These are phyloP conservation scores for Rhodosporidiobolus sp. DNA, from an alignment of 768 basidiomycete species.

Conservation along the genomic window DNA sequence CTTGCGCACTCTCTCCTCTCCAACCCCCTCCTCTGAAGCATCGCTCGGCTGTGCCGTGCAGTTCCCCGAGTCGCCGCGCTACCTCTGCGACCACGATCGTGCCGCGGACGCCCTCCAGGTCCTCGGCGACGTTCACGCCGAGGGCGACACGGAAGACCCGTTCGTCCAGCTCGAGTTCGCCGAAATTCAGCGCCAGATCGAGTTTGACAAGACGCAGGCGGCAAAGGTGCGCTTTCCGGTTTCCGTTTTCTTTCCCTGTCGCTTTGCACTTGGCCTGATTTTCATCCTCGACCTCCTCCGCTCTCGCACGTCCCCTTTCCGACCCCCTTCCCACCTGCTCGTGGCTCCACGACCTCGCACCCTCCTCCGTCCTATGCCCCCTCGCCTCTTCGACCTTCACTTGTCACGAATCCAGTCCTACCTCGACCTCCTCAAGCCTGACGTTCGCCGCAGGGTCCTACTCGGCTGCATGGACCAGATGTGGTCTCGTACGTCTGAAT, in stretches of 20 bases:
- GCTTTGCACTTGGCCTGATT: too few relatives aligned
- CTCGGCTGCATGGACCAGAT: conserved; percentile 71
- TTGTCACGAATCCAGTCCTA: too few relatives aligned
- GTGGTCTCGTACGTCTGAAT: conserved; percentile 61
- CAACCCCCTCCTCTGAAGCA: too few relatives aligned
- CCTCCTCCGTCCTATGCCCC: too few relatives aligned
- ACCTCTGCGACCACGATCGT: conserved; percentile 5
- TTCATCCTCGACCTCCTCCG: too few relatives aligned
- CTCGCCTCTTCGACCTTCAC: conserved; percentile 42
- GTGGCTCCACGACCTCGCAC: too few relatives aligned
- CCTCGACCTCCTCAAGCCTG: conserved; percentile 63
- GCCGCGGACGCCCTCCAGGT: conserved; percentile 62
- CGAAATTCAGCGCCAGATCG: conserved; percentile 17
- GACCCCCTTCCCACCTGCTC: too few relatives aligned
- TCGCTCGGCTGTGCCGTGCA: neutral
- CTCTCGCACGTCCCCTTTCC: too few relatives aligned
- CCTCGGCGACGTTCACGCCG: conserved; percentile 70
- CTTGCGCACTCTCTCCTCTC: conserved; percentile 51
- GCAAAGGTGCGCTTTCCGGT: too few relatives aligned
- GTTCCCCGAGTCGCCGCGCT: neutral
- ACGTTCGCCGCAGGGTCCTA: conserved; percentile 66
- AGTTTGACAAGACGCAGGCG: conserved; percentile 56
- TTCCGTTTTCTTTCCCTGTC: too few relatives aligned
- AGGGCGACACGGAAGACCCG: conserved; percentile 59
- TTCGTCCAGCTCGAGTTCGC: conserved; percentile 68